Evolutionary conservation across 768 basidiomycete genomes (phyloP).

Genomic region (Termitomyces sp.): DNA sequence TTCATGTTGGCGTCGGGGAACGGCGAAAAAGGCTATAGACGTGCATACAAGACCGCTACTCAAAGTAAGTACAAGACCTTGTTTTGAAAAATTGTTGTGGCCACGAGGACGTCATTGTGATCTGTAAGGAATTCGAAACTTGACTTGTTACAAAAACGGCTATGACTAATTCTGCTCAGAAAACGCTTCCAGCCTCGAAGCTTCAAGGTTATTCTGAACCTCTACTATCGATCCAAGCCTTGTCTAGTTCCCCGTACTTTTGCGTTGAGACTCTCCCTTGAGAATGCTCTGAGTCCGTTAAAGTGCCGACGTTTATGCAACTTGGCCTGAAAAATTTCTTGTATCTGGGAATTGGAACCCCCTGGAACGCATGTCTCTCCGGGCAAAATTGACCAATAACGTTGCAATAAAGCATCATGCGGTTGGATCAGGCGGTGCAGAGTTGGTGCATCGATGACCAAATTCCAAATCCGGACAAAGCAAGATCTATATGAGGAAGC

Average conservation of each 20-base stretch:
- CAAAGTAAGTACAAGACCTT: too few relatives aligned
- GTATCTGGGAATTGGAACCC: too few relatives aligned
- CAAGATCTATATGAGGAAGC: constrained; percentile 20
- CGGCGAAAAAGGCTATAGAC: background rate
- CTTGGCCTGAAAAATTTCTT: too few relatives aligned
- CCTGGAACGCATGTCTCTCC: too few relatives aligned
- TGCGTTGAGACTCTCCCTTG: too few relatives aligned
- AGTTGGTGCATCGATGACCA: background rate
- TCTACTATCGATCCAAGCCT: background rate
- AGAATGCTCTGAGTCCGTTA: too few relatives aligned
- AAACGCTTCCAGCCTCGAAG: background rate
- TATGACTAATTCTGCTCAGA: background rate
- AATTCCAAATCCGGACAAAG: constrained; percentile 22
- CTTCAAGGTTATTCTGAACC: background rate
- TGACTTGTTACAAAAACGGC: constrained; percentile 1
- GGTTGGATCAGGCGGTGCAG: background rate
- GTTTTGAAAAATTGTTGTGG: background rate
- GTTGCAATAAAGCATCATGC: background rate
- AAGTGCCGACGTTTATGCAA: too few relatives aligned
- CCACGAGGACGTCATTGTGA: background rate
- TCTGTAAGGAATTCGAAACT: background rate
- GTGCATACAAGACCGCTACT: background rate
- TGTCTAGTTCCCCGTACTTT: too few relatives aligned
- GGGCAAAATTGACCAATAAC: background rate
- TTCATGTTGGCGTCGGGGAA: too few relatives aligned